Evolutionary conservation across 192 early-diverging fungal genomes (phyloP).

Genomic region (Umbelopsis isabellina): DNA sequence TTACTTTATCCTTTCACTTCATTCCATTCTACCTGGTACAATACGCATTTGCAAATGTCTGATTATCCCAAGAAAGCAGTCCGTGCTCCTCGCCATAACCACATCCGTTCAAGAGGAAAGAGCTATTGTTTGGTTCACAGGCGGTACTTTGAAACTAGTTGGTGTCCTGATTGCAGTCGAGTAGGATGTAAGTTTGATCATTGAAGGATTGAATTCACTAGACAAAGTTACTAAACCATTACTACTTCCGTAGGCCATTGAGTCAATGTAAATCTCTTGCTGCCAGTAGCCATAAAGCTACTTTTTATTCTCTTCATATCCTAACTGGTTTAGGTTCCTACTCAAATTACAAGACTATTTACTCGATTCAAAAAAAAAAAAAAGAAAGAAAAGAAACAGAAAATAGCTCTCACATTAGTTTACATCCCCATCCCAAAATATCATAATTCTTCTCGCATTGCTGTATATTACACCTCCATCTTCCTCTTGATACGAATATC

Average conservation of each 20-base stretch:
- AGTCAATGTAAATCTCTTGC: not conserved
- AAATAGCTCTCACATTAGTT: not conserved
- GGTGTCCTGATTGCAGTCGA: conserved; percentile 38
- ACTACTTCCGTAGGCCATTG: not conserved
- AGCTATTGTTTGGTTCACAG: conserved; percentile 39
- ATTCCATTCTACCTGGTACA: not conserved
- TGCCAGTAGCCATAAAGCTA: not conserved
- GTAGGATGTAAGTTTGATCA: conserved; percentile 21
- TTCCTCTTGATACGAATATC: too few species aligned
- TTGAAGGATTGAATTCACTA: too few species aligned
- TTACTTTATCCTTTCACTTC: not conserved
- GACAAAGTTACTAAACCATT: not conserved
- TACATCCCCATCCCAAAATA: too few species aligned
- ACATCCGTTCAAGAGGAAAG: conserved; percentile 25
- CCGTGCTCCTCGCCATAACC: not conserved
- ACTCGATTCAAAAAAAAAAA: not conserved
- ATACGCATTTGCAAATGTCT: conserved; percentile 1
- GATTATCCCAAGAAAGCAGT: not conserved
- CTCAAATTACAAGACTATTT: too few species aligned
- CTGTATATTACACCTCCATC: too few species aligned
- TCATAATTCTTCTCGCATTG: too few species aligned
- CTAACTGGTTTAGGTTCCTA: not conserved
- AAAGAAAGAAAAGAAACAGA: not conserved
- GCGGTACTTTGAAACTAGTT: conserved; percentile 40
- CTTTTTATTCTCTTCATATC: not conserved